A percentile compares a stretch with the other conserved stretches of the same genome.
Evolutionary conservation across 352 stramenopile species (phyloP).

Genomic region (Phytophthora sansomeana): DNA sequence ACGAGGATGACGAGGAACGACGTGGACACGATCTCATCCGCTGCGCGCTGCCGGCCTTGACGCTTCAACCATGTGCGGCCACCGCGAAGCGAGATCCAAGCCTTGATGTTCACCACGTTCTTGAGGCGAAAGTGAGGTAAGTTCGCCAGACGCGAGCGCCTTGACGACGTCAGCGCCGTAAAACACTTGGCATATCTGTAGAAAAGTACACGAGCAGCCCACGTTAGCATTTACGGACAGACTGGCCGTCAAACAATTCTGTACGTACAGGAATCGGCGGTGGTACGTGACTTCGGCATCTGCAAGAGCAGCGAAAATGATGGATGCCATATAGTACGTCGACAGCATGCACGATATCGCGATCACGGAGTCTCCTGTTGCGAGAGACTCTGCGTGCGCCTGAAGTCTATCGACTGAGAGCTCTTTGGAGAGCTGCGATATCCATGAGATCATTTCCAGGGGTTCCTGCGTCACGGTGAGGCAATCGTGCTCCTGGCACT

Average conservation of each 20-base stretch:
- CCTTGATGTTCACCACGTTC: constrained; percentile 92
- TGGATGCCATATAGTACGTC: constrained; percentile 79
- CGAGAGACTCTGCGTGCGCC: constrained; percentile 33
- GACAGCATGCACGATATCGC: constrained; percentile 75
- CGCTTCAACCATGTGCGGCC: constrained; percentile 90
- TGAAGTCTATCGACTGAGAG: constrained; percentile 36
- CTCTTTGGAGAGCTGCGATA: constrained; percentile 43
- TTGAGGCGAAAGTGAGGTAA: constrained; percentile 91
- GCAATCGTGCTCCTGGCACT: constrained; percentile 71
- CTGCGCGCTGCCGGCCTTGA: constrained; percentile 83
- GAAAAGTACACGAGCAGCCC: constrained; percentile 2
- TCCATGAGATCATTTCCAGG: constrained; percentile 47
- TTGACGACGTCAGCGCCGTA: constrained; percentile 87
- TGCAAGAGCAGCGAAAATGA: constrained; percentile 78
- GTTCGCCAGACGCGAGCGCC: constrained; percentile 82
- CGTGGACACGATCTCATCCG: constrained; percentile 90
- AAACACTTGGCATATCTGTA: constrained; percentile 90
- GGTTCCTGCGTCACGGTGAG: constrained; percentile 59
- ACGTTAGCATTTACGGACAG: constrained; percentile 14
- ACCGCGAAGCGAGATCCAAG: constrained; percentile 89
- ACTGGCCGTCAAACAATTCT: background rate
- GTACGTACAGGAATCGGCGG: constrained; percentile 76
- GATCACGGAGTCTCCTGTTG: constrained; percentile 54
- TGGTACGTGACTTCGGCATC: constrained; percentile 90
- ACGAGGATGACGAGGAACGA: constrained; percentile 90